Percentiles rank a stretch among this genome's conserved stretches.
phyloP scores from a whole-genome alignment of 1,139 yeast species.

The Suhomyces guaymorum region DNA sequence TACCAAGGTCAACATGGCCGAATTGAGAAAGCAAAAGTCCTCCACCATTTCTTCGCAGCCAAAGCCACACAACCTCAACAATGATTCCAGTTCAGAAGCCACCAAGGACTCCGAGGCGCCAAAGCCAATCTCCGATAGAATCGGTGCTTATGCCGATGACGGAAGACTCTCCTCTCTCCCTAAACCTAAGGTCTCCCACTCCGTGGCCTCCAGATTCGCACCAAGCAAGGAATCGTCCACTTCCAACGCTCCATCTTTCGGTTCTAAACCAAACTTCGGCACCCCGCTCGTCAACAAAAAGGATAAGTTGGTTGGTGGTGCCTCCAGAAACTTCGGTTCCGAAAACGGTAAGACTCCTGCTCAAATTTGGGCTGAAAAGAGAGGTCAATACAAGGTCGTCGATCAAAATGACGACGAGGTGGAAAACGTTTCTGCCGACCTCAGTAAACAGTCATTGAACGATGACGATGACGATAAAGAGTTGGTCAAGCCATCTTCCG shows the following conservation, averaged over 20 bases:
- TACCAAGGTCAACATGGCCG: conserved; percentile 49
- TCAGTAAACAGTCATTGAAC: conserved; percentile 22
- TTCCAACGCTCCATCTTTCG: conserved; percentile 43
- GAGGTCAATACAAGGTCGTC: conserved; percentile 60
- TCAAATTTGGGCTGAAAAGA: conserved; percentile 92
- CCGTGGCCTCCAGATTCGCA: conserved; percentile 54
- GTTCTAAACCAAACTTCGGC: conserved; percentile 53
- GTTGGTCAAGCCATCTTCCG: conserved; percentile 16
- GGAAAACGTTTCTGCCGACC: conserved; percentile 7
- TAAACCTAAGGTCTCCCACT: conserved; percentile 57
- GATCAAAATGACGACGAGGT: conserved; percentile 24
- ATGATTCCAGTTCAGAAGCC: conserved; percentile 28
- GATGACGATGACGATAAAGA: conserved; percentile 16
- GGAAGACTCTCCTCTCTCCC: conserved; percentile 65
- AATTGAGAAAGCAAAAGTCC: conserved; percentile 47
- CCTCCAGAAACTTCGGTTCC: conserved; percentile 68
- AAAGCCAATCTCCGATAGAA: conserved; percentile 46
- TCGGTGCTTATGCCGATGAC: conserved; percentile 39
- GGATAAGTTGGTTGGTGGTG: conserved; percentile 61
- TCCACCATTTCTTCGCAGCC: conserved; percentile 49
- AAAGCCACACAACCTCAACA: conserved; percentile 24
- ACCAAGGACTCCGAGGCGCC: conserved; percentile 11
- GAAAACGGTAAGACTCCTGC: conserved; percentile 90
- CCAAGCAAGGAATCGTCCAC: conserved; percentile 17
- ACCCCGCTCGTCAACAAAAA: conserved; percentile 26